These are phyloP conservation scores for Zopfochytrium polystomum DNA, from an alignment of 371 early-diverging fungal species.

Conservation along the genomic window DNA sequence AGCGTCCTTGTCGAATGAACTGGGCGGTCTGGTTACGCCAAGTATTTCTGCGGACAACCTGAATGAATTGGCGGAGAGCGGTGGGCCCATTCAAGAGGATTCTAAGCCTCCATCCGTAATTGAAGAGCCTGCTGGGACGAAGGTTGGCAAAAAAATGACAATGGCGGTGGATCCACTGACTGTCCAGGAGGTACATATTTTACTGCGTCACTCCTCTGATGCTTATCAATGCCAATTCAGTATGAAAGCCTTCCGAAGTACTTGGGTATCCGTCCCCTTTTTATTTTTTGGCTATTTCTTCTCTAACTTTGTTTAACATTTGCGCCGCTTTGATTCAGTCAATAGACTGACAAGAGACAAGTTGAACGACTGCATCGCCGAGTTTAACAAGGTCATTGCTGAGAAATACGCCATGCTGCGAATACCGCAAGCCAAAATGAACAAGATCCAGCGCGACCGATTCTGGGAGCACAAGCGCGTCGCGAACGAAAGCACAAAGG, in stretches of 20 bases:
- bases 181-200: too few species aligned
- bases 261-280: not conserved
- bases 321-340: slow-evolving; percentile 25
- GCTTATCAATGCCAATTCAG: too few species aligned
- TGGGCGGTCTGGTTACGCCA: too few species aligned
- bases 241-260: slow-evolving; percentile 23
- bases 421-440: slow-evolving; percentile 38
- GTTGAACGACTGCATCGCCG: slow-evolving; percentile 36
- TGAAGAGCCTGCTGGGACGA: too few species aligned
- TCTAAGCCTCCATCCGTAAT: too few species aligned
- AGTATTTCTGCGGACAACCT: too few species aligned
- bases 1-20: too few species aligned
- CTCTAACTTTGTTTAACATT: slow-evolving; percentile 1
- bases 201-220: too few species aligned
- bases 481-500: slow-evolving; percentile 33
- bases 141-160: too few species aligned
- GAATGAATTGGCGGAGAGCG: too few species aligned
- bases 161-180: too few species aligned
- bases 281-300: not conserved
- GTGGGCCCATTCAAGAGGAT: too few species aligned
- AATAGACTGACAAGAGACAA: slow-evolving; percentile 37
- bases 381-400: slow-evolving; percentile 32
- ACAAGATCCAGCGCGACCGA: slow-evolving; percentile 35
- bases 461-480: slow-evolving; percentile 43
- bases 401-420: slow-evolving; percentile 36